Conservation (phyloP, 2,329 filamentous ascomycete species). For the Alternaria ventricosa region DNA sequence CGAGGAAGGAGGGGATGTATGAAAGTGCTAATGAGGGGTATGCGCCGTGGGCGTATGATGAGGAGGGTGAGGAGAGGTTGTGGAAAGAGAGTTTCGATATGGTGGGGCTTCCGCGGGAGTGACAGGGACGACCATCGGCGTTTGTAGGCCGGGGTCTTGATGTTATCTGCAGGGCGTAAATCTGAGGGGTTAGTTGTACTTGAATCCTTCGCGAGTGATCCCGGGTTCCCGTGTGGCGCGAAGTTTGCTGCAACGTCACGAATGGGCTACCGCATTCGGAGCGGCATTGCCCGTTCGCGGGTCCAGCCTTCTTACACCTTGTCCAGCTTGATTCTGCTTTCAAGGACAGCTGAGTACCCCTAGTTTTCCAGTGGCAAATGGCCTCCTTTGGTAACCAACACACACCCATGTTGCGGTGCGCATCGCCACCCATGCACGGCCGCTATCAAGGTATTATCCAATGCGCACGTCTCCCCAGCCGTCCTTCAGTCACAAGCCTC, state of each 20-base stretch:
- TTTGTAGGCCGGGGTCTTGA: background rate
- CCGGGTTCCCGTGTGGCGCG: background rate
- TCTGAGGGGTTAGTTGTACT: background rate
- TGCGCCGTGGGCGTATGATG: background rate
- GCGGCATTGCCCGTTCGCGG: background rate
- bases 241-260: background rate
- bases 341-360: background rate
- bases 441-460: background rate
- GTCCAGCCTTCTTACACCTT: fast-evolving
- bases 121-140: background rate
- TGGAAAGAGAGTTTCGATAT: background rate
- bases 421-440: background rate
- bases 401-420: background rate
- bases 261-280: background rate
- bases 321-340: fast-evolving
- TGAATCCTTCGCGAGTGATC: background rate
- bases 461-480: background rate
- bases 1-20: background rate
- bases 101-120: background rate
- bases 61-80: background rate
- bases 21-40: background rate
- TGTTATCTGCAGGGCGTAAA: background rate
- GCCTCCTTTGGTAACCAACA: background rate
- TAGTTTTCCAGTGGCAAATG: fast-evolving
- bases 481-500: background rate